Conservation (phyloP, 495 filamentous ascomycete species). For the Hypoxylon lienhwacheense region DNA sequence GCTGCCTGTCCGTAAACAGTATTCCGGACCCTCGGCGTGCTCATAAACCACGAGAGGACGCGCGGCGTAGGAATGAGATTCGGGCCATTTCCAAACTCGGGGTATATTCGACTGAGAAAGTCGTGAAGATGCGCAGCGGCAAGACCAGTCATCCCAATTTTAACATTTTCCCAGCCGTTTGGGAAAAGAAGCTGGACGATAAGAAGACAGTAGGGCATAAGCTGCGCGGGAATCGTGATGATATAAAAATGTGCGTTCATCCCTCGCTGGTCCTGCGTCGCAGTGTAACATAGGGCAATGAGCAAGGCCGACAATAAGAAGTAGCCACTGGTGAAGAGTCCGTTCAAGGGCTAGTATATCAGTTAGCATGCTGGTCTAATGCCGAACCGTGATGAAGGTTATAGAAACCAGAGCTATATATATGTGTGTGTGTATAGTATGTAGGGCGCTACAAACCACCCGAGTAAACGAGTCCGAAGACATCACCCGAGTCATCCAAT, state of each 20-base stretch:
- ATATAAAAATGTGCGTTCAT: slow-evolving; percentile 70
- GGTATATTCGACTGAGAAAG: slow-evolving; percentile 80
- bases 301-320: slow-evolving; percentile 69
- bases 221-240: slow-evolving; percentile 72
- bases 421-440: slow-evolving; percentile 74
- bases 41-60: slow-evolving; percentile 65
- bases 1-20: slow-evolving; percentile 63
- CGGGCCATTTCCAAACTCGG: slow-evolving; percentile 75
- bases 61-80: slow-evolving; percentile 71
- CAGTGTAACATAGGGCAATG: slow-evolving; percentile 78
- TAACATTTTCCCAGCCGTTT: slow-evolving; percentile 48
- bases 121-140: slow-evolving; percentile 83
- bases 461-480: slow-evolving; percentile 60
- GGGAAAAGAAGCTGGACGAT: slow-evolving; percentile 63
- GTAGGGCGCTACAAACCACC: slow-evolving; percentile 87
- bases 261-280: slow-evolving; percentile 77
- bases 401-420: not conserved
- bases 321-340: slow-evolving; percentile 50
- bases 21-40: slow-evolving; percentile 47
- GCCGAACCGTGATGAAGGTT: slow-evolving; percentile 1
- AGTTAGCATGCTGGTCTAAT: slow-evolving; percentile 32
- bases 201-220: slow-evolving; percentile 76
- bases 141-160: slow-evolving; percentile 67
- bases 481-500: slow-evolving; percentile 76
- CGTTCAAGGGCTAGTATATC: slow-evolving; percentile 48